phyloP scores from a whole-genome alignment of 306 rosid species.

The Senna tora region DNA sequence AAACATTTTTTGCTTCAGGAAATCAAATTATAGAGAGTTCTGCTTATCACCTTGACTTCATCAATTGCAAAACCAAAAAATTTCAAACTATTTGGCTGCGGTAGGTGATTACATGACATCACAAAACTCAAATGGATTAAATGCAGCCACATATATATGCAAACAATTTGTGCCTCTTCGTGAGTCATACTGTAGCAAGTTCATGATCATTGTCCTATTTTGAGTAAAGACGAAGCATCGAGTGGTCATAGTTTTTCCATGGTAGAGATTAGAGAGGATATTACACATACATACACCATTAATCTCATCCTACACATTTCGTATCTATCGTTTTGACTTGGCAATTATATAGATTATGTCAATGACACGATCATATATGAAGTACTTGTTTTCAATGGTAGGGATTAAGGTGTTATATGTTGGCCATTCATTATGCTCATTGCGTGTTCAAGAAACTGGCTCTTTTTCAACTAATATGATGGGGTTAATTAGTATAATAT shows the following conservation, averaged over 20 bases:
- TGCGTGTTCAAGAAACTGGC: neutral
- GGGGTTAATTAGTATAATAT: too few relatives aligned
- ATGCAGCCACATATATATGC: constrained; percentile 31
- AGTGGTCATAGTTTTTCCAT: neutral
- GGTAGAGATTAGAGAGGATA: neutral
- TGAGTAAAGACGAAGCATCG: neutral
- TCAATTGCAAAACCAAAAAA: constrained; percentile 17
- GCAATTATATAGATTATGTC: neutral
- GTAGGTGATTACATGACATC: constrained; percentile 31
- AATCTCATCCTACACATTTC: neutral
- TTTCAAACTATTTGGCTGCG: constrained; percentile 41
- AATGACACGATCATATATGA: neutral
- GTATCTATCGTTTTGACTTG: neutral
- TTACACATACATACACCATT: too few relatives aligned
- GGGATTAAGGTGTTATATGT: neutral
- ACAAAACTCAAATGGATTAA: constrained; percentile 30
- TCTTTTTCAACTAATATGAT: neutral
- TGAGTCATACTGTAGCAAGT: constrained; percentile 34
- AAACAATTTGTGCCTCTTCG: too few relatives aligned
- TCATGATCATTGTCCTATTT: constrained; percentile 30
- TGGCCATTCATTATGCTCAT: too few relatives aligned
- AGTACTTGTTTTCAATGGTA: neutral
- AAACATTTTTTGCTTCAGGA: constrained; percentile 21
- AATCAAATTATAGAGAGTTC: neutral
- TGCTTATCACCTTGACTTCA: neutral